Evolutionary conservation across 2,329 filamentous ascomycete species (phyloP), one percentile per base, ranked within the genome.

Genomic region (Teratosphaeria zuluensis): DNA sequence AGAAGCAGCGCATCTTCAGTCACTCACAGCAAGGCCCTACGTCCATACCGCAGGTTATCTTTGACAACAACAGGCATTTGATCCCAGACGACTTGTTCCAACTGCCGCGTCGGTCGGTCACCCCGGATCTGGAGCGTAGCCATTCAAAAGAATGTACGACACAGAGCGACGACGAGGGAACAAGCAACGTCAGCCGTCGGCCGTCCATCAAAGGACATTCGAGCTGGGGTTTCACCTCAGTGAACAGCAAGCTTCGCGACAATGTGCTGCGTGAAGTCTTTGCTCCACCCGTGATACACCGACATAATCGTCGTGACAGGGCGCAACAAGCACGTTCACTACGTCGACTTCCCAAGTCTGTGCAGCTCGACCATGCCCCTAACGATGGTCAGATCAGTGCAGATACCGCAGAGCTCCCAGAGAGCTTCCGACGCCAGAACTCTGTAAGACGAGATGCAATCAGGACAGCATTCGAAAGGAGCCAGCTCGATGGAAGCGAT

Each of bases 201-300:
- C 76, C 77, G 31, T 65, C 77, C 31, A 74, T 79, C 53, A 79
- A 77, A 55, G 77, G 79, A 54, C 76, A 77, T 35, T 75, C 77
- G 54, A 85, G 81, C 61, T 96, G 92, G 92, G 92, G 92, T 7
- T 90, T 91, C 16, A 96, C 92, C 0, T 92, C 88, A 24, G 89
- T 96, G 59, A 97, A 97, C 70, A 88, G 89, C 66, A 85, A 87
- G 60, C 75, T 97, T 46, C 87, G 92, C 60, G 92, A 95, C 70
- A 90, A 95, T 72, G 91, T 96, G 0, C 87, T 96, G 69, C 89
- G 91, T 46, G 92, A 96, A 70, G 92, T 92, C 0, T 96, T 96
- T 68, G 59, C 62, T 51, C 90, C 91, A 60, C 88, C 91, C 56
- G 85, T 88, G 0, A 88, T 96, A 61, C 86, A 89, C 66, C 89